phyloP scores from a whole-genome alignment of 768 basidiomycete species.

The Tricholoma saponaceum region DNA sequence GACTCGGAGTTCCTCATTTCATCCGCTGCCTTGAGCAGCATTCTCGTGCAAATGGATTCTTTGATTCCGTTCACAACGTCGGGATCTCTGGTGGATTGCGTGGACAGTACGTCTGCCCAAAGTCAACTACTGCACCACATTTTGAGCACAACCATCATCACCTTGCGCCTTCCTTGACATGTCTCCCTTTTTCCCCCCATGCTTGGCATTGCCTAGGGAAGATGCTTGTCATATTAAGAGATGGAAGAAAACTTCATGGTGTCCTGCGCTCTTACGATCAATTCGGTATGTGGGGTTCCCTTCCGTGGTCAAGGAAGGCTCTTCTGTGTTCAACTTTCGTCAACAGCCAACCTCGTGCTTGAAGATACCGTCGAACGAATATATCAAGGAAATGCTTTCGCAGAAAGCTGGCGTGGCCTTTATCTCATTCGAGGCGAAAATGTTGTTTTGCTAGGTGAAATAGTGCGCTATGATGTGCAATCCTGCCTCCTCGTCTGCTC shows the following conservation, averaged over 20 bases:
- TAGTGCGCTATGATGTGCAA: constrained; percentile 51
- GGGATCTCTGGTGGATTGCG: constrained; percentile 97
- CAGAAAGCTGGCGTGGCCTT: constrained; percentile 84
- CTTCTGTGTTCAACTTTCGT: not conserved
- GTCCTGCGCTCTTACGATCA: constrained; percentile 98
- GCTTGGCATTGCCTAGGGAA: constrained; percentile 66
- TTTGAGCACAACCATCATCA: constrained; percentile 37
- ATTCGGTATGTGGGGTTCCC: constrained; percentile 64
- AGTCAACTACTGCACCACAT: constrained; percentile 47
- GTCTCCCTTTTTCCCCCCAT: constrained; percentile 17
- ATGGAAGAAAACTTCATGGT: constrained; percentile 94
- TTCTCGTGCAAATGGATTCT: constrained; percentile 69
- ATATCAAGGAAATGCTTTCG: constrained; percentile 85
- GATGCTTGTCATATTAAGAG: constrained; percentile 95
- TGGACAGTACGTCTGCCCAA: constrained; percentile 95
- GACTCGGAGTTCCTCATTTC: not conserved
- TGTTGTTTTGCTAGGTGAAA: constrained; percentile 94
- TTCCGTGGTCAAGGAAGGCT: not conserved
- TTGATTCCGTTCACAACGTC: constrained; percentile 98
- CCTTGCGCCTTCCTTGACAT: constrained; percentile 20
- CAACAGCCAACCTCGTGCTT: constrained; percentile 89
- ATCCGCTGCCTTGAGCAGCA: constrained; percentile 3
- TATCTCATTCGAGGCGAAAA: constrained; percentile 98
- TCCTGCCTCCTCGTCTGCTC: not conserved
- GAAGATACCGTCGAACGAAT: constrained; percentile 95